These are phyloP conservation scores for Triglochin maritima DNA, from an alignment of 106 monocot genomes.

Conservation along the genomic window DNA sequence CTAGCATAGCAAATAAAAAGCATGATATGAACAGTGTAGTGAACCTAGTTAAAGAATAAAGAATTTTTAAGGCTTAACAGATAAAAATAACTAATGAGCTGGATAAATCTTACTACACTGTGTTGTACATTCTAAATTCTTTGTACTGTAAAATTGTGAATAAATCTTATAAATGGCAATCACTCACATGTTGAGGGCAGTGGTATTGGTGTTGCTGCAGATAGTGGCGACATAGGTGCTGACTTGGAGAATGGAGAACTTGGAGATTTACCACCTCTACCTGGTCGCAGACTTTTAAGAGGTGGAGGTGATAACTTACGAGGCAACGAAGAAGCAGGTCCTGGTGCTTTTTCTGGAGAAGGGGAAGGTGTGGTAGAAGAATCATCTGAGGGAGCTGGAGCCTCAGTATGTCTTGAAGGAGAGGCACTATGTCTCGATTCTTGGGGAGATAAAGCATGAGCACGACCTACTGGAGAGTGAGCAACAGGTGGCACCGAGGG, in stretches of 20 bases:
- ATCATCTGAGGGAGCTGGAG: slow-evolving; percentile 12
- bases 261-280: slow-evolving; percentile 10
- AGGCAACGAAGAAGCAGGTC: slow-evolving; percentile 9
- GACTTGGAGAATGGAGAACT: slow-evolving; percentile 2
- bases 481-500: slow-evolving; percentile 6
- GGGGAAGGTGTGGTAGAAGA: slow-evolving; percentile 9
- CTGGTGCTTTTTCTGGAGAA: slow-evolving; percentile 1
- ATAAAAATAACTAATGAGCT: too few species aligned
- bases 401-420: background rate
- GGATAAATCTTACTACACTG: too few species aligned
- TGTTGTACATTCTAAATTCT: too few species aligned
- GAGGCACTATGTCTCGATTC: slow-evolving; percentile 10
- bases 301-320: slow-evolving; percentile 10
- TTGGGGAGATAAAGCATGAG: slow-evolving; percentile 11
- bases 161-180: background rate
- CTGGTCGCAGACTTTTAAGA: slow-evolving; percentile 6
- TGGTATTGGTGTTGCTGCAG: background rate
- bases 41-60: too few species aligned
- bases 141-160: too few species aligned
- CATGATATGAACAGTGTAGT: too few species aligned
- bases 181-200: slow-evolving; percentile 27
- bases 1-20: too few species aligned
- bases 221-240: slow-evolving; percentile 4
- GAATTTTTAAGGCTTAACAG: too few species aligned
- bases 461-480: background rate